Conservation (phyloP, 2,329 filamentous ascomycete genomes). For the Corinectria fuckeliana region DNA sequence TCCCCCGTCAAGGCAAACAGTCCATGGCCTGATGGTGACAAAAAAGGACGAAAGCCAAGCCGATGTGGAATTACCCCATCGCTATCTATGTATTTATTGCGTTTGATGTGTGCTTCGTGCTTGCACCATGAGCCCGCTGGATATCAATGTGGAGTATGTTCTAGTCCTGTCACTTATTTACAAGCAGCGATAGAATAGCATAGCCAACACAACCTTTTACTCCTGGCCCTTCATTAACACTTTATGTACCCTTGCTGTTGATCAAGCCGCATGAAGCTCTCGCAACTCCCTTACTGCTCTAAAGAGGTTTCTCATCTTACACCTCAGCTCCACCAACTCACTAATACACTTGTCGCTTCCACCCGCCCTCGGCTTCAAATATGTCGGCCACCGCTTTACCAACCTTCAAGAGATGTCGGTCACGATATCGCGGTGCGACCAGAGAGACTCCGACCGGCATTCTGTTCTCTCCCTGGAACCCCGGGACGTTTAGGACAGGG, state of each 20-base stretch:
- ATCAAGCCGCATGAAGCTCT: neutral
- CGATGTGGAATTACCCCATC: neutral
- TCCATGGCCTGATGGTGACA: conserved; percentile 10
- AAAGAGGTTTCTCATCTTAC: neutral
- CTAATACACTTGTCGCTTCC: conserved; percentile 29
- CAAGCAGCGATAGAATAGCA: neutral
- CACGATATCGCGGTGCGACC: conserved; percentile 54
- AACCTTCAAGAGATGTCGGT: conserved; percentile 52
- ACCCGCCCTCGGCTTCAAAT: conserved; percentile 42
- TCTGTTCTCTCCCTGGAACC: conserved; percentile 58
- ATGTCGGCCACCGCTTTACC: conserved; percentile 47
- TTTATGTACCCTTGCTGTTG: neutral
- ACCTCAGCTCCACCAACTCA: neutral
- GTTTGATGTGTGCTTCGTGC: neutral
- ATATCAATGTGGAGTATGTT: neutral
- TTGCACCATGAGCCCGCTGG: neutral
- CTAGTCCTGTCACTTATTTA: neutral
- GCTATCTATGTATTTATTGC: neutral
- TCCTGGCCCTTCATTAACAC: neutral
- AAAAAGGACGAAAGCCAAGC: neutral
- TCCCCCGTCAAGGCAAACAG: conserved; percentile 8
- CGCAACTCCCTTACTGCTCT: neutral
- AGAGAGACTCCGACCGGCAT: conserved; percentile 67
- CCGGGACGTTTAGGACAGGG: conserved; percentile 69
- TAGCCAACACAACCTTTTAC: neutral